phyloP scores from a whole-genome alignment of 331 rosid species.

The Ulmus americana region DNA sequence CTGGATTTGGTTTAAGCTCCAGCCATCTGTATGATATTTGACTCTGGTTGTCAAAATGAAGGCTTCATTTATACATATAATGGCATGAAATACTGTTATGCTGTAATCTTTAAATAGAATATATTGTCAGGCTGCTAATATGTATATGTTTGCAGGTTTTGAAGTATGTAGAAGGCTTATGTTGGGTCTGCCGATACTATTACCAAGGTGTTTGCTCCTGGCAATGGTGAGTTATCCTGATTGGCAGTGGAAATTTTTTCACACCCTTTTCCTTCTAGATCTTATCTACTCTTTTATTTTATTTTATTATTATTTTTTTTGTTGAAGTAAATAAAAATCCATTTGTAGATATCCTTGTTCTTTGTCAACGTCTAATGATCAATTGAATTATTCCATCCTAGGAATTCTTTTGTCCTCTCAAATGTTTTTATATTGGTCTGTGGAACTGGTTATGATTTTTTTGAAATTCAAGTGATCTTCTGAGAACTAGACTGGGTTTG shows the following conservation, averaged over 20 bases:
- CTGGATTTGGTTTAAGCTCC: not conserved
- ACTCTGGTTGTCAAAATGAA: not conserved
- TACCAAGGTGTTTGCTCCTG: conserved; percentile 97
- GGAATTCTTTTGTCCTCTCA: not conserved
- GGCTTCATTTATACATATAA: not conserved
- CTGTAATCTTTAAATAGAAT: not conserved
- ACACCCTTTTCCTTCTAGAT: not conserved
- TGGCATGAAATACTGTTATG: not conserved
- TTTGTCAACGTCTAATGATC: not conserved
- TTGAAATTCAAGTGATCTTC: not conserved
- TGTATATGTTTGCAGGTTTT: conserved; percentile 49
- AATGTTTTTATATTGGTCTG: not conserved
- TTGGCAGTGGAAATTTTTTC: conserved; percentile 3
- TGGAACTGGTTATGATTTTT: not conserved
- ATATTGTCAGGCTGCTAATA: not conserved
- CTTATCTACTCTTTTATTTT: conserved; percentile 8
- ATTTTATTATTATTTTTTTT: not conserved
- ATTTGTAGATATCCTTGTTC: not conserved
- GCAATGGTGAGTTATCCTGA: conserved; percentile 62
- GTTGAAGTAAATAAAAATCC: not conserved
- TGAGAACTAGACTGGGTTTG: not conserved
- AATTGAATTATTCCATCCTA: not conserved
- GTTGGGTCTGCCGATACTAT: conserved; percentile 96
- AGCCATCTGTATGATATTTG: not conserved
- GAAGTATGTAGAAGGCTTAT: conserved; percentile 91